Evolutionary conservation across 2,329 filamentous ascomycete genomes (phyloP).

Genomic region (Aspergillus sp.): DNA sequence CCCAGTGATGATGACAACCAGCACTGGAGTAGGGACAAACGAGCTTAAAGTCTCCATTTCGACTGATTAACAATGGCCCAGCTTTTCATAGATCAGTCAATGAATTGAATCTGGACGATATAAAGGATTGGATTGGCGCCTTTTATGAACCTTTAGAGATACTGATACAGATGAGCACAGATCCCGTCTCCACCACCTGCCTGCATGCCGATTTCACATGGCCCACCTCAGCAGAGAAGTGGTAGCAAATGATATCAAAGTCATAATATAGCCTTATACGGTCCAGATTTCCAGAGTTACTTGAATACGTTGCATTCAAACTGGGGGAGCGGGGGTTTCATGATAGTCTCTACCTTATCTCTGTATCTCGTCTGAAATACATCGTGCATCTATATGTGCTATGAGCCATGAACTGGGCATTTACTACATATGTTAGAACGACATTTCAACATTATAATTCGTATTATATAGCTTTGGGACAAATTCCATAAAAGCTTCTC

Average conservation of each 20-base stretch:
- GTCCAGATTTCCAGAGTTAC: neutral
- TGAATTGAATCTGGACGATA: neutral
- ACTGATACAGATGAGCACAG: neutral
- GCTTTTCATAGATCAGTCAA: too few species aligned
- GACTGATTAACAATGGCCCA: neutral
- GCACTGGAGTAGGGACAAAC: neutral
- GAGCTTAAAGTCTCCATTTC: slow-evolving; percentile 2
- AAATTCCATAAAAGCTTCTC: too few species aligned
- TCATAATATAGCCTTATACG: neutral
- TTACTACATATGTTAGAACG: too few species aligned
- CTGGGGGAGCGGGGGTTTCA: neutral
- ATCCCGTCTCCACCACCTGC: neutral
- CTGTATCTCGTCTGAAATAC: too few species aligned
- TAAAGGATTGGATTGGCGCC: neutral
- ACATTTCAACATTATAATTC: too few species aligned
- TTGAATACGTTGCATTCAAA: neutral
- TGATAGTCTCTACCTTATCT: neutral
- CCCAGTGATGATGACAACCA: slow-evolving; percentile 10
- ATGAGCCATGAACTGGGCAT: too few species aligned
- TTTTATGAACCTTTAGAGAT: too few species aligned
- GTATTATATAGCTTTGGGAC: too few species aligned
- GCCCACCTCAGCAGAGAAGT: neutral
- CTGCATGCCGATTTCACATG: neutral
- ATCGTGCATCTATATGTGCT: too few species aligned
- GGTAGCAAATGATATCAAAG: neutral